phyloP scores from a whole-genome alignment of 1,284 basidiomycete genomes.

The Acaromyces ingoldii region DNA sequence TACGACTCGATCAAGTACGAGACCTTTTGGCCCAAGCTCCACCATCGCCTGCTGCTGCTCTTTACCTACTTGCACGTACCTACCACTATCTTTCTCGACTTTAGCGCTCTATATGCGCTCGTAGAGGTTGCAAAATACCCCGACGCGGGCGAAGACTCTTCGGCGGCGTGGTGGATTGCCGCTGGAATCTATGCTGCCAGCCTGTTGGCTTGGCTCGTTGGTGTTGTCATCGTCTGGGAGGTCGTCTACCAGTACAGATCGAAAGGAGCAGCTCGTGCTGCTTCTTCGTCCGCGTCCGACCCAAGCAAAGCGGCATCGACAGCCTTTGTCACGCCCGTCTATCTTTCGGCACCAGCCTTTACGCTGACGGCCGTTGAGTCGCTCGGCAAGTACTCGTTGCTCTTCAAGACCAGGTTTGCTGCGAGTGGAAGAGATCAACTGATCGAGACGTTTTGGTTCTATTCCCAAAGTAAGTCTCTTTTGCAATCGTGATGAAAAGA shows the following conservation, averaged over 20 bases:
- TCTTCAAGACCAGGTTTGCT: slow-evolving; percentile 21
- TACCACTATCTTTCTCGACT: slow-evolving; percentile 48
- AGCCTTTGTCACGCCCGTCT: slow-evolving; percentile 27
- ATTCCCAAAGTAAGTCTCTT: slow-evolving; percentile 22
- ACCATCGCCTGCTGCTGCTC: slow-evolving; percentile 23
- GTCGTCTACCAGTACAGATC: slow-evolving; percentile 14
- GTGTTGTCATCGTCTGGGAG: slow-evolving; percentile 28
- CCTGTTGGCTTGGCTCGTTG: slow-evolving; percentile 22
- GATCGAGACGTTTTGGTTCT: slow-evolving; percentile 32
- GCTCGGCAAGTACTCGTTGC: slow-evolving; percentile 29
- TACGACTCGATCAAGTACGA: neutral
- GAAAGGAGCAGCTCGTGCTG: neutral
- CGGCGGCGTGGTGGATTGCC: slow-evolving; percentile 32
- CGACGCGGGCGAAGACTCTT: slow-evolving; percentile 10
- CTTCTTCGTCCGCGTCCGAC: neutral
- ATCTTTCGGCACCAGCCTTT: slow-evolving; percentile 26
- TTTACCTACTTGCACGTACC: slow-evolving; percentile 37
- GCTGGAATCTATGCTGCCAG: slow-evolving; percentile 20
- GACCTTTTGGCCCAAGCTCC: slow-evolving; percentile 15
- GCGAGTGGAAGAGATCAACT: slow-evolving; percentile 15
- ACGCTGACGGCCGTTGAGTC: slow-evolving; percentile 19
- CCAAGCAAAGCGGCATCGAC: slow-evolving; percentile 3
- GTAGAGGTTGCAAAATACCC: slow-evolving; percentile 37
- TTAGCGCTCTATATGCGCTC: slow-evolving; percentile 43
- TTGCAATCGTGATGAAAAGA: neutral